Conservation (phyloP, 208 protist genomes). For the Leishmania martiniquensis region DNA sequence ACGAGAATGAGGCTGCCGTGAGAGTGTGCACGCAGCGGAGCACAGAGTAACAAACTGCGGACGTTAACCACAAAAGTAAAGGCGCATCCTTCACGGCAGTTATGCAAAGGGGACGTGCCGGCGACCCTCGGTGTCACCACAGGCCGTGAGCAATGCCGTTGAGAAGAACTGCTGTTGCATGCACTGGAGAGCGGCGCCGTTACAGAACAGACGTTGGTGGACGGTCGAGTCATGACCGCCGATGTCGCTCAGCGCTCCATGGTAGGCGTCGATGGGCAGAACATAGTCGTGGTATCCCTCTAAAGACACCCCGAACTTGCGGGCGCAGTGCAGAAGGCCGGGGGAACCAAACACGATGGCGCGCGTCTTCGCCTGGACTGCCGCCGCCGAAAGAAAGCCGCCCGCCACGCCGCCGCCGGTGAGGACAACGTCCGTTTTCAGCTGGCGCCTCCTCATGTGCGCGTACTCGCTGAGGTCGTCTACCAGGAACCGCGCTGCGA, state of each 20-base stretch:
- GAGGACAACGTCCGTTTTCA: slow-evolving; percentile 38
- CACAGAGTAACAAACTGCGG: neutral
- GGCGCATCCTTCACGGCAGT: neutral
- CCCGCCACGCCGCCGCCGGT: slow-evolving; percentile 52
- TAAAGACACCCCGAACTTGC: slow-evolving; percentile 28
- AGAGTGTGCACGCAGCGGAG: neutral
- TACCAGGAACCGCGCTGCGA: slow-evolving; percentile 28
- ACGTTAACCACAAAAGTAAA: too few species aligned
- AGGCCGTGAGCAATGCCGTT: slow-evolving; percentile 30
- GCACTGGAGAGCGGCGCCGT: slow-evolving; percentile 36
- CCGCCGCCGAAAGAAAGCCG: slow-evolving; percentile 53
- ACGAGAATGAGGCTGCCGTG: neutral
- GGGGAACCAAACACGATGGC: slow-evolving; percentile 62
- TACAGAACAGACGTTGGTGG: slow-evolving; percentile 50
- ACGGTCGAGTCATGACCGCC: slow-evolving; percentile 60
- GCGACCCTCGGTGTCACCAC: slow-evolving; percentile 34
- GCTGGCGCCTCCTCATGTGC: slow-evolving; percentile 3
- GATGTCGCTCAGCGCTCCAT: slow-evolving; percentile 54
- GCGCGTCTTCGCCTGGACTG: slow-evolving; percentile 34
- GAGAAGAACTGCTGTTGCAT: slow-evolving; percentile 50
- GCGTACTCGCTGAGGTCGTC: slow-evolving; percentile 36
- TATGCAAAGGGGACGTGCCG: slow-evolving; percentile 8
- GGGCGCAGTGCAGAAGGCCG: slow-evolving; percentile 52
- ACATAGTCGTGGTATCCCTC: slow-evolving; percentile 60
- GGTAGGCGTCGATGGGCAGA: slow-evolving; percentile 45